A percentile compares a stretch with the other conserved stretches of the same genome.
Conservation (phyloP, 2,329 filamentous ascomycete species). For the Amesomyces nigricolor region DNA sequence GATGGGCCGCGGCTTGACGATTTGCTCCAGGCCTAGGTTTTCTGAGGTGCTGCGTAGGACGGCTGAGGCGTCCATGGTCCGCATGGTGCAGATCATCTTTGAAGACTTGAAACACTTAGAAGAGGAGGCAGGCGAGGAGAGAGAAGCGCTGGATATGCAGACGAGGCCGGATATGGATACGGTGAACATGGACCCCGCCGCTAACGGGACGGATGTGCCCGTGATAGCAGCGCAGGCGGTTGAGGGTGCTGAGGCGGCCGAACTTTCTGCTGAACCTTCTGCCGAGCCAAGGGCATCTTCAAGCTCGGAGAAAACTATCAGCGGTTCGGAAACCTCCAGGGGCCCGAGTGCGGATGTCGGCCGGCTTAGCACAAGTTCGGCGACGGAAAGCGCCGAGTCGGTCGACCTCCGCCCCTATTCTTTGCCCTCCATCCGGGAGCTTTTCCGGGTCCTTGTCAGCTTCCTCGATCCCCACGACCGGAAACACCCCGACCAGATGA, state of each 20-base stretch:
- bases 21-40: constrained; percentile 89
- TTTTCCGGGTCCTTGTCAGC: constrained; percentile 90
- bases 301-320: constrained; percentile 37
- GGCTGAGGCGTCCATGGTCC: constrained; percentile 94
- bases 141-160: constrained; percentile 59
- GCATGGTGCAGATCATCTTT: constrained; percentile 99
- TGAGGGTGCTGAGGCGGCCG: constrained; percentile 13
- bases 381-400: constrained; percentile 35
- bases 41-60: constrained; percentile 86
- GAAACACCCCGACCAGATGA: constrained; percentile 89
- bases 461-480: constrained; percentile 89
- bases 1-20: constrained; percentile 97
- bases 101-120: constrained; percentile 85
- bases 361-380: constrained; percentile 28
- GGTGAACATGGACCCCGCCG: constrained; percentile 77
- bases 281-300: constrained; percentile 34
- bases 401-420: constrained; percentile 79
- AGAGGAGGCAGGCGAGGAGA: constrained; percentile 63
- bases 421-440: constrained; percentile 84
- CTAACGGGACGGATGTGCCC: constrained; percentile 48
- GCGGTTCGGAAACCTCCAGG: constrained; percentile 26
- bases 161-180: constrained; percentile 64
- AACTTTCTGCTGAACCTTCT: not conserved
- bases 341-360: constrained; percentile 13
- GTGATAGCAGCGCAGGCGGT: not conserved